These are phyloP conservation scores for Dactylonectria macrodidyma DNA, from an alignment of 2,329 filamentous ascomycete species.

Conservation along the genomic window DNA sequence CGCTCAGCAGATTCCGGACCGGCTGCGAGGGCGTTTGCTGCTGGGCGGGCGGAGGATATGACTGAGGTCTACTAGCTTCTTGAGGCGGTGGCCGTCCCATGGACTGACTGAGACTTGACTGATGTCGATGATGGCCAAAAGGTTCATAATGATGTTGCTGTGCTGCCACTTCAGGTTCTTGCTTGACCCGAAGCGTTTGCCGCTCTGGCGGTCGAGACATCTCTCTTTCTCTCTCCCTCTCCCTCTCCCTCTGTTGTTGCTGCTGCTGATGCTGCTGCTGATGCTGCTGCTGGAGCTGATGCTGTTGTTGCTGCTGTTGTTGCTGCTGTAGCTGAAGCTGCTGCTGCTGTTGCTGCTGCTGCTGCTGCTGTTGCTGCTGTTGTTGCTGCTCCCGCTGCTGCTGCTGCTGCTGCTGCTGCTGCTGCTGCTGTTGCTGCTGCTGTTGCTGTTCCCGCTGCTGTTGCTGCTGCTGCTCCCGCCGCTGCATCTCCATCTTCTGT, in stretches of 20 bases:
- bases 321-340: too few species aligned
- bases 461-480: constrained; percentile 48
- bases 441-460: constrained; percentile 45
- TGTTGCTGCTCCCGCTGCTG: constrained; percentile 31
- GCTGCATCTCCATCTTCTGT: constrained; percentile 51
- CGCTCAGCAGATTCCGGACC: constrained; percentile 58
- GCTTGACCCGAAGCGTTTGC: constrained; percentile 60
- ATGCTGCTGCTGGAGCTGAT: too few species aligned
- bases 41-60: constrained; percentile 49
- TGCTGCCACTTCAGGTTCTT: constrained; percentile 63
- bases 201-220: constrained; percentile 49
- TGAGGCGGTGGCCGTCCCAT: constrained; percentile 56
- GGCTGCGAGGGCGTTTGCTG: constrained; percentile 57
- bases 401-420: constrained; percentile 21
- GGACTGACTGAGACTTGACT: constrained; percentile 54
- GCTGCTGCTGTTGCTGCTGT: constrained; percentile 27
- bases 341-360: too few species aligned
- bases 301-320: too few species aligned
- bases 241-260: too few species aligned
- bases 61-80: constrained; percentile 59
- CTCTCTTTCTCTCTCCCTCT: constrained; percentile 48
- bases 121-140: constrained; percentile 58
- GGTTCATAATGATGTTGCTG: constrained; percentile 61
- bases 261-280: too few species aligned
- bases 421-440: constrained; percentile 38